Evolutionary conservation across 208 protist genomes (phyloP), one percentile per base, ranked within the genome.

Genomic region (Trypanosoma scelopori): DNA sequence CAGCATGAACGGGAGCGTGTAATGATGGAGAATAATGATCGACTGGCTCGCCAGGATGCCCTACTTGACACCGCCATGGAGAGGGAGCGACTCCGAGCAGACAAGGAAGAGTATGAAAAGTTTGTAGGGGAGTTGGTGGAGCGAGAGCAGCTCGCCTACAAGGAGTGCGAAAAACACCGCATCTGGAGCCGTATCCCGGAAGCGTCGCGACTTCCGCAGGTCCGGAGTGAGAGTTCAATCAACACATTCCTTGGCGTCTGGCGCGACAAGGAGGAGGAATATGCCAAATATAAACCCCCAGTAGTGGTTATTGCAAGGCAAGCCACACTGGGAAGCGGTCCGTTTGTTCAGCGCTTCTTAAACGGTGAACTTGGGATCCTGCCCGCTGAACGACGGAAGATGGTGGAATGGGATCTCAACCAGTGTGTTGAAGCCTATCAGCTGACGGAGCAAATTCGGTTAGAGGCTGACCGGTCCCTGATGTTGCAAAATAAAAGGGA

Each of bases 161-260:
- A 69, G 16, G 86, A 94, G 41, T 78, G 89, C 74, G 66, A 73
- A 22, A 97, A 97, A 71, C 89, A 97, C 71, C 53, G 70, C 1
- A 53, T 64, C 18, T 97, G 92, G 90, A 71, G 73, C 28, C 46
- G 65, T 28, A 74, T 96, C 20, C 80, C 91, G 11, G 64, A 78
- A 18, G 84, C 86, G 1, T 86, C 82, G 30, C 79, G 85, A 37
- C 80, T 97, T 35, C 92, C 92, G 0, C 62, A 86, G 37, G 87
- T 97, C n/a, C 12, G 76, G 55, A 82, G 67, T 51, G 82, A 92
- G 61, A 82, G 78, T 27, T 87, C 93, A n/a, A 91, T 97, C 62
- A 97, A 95, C 71, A 83, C 87, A 0, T 97, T 96, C 57, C 79
- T 97, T 25, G 78, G 70, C 37, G 85, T 85, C 15, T 97, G 92